Percentiles rank a stretch among this genome's conserved stretches.
Evolutionary conservation across 495 filamentous ascomycete species (phyloP).

Genomic region (Bacidia gigantensis): DNA sequence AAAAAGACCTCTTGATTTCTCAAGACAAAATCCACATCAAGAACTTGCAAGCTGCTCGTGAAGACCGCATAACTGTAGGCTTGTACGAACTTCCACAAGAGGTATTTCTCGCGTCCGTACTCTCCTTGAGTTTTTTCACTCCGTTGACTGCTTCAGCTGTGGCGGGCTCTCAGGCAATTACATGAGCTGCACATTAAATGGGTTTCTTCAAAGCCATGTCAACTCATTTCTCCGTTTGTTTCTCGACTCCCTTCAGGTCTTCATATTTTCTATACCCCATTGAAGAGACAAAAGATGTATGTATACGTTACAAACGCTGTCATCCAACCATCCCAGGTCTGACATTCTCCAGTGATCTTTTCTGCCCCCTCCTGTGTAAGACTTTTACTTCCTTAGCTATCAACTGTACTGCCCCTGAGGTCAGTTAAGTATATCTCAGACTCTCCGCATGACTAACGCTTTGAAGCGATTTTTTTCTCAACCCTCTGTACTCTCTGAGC

Average conservation of each 20-base stretch:
- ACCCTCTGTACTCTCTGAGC: constrained; percentile 44
- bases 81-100: constrained; percentile 60
- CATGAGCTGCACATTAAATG: constrained; percentile 74
- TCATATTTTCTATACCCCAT: constrained; percentile 66
- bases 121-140: background rate
- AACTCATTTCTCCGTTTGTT: constrained; percentile 50
- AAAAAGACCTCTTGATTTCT: constrained; percentile 25
- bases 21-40: constrained; percentile 31
- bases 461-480: constrained; percentile 52
- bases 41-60: constrained; percentile 47
- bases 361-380: constrained; percentile 49
- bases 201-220: constrained; percentile 44
- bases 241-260: constrained; percentile 67
- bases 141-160: constrained; percentile 30
- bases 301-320: constrained; percentile 18
- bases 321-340: background rate
- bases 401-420: constrained; percentile 38
- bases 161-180: constrained; percentile 44
- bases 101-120: constrained; percentile 29
- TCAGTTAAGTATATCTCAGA: constrained; percentile 14
- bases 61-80: constrained; percentile 65
- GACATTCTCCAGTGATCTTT: constrained; percentile 28
- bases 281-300: constrained; percentile 27
- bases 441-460: constrained; percentile 5
- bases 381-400: constrained; percentile 39